A percentile compares a stretch with the other conserved stretches of the same genome.
phyloP scores from a whole-genome alignment of 768 basidiomycete genomes.

The Leucocoprinus sp. region DNA sequence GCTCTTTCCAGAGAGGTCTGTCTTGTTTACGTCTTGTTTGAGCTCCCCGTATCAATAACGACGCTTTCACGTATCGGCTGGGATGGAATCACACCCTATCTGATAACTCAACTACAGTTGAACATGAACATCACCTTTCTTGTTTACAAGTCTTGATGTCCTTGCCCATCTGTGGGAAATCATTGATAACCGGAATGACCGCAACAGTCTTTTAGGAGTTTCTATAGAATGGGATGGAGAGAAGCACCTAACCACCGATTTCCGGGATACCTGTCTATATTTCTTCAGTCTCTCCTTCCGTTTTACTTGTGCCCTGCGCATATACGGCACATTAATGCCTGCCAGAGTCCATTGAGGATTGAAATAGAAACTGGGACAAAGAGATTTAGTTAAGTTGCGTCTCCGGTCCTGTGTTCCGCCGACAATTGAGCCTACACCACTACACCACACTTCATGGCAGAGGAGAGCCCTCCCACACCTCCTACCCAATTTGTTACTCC shows the following conservation, averaged over 20 bases:
- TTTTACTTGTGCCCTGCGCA: conserved; percentile 2
- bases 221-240: neutral
- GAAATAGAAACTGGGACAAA: neutral
- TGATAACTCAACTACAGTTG: neutral
- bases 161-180: neutral
- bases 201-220: neutral
- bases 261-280: too few relatives aligned
- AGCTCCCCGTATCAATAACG: too few relatives aligned
- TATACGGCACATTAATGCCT: conserved; percentile 4
- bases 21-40: too few relatives aligned
- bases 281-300: neutral
- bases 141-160: neutral
- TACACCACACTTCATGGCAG: neutral
- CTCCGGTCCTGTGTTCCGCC: neutral
- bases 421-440: conserved; percentile 1
- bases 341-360: conserved; percentile 2
- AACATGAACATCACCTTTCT: neutral
- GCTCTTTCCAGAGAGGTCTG: neutral
- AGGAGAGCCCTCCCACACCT: neutral
- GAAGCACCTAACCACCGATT: too few relatives aligned
- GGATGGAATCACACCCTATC: neutral
- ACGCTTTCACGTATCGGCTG: neutral
- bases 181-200: neutral
- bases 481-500: neutral
- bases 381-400: neutral